Base-by-base conservation (phyloP, 139 green algal species). In the Chlorella sp. region DNA sequence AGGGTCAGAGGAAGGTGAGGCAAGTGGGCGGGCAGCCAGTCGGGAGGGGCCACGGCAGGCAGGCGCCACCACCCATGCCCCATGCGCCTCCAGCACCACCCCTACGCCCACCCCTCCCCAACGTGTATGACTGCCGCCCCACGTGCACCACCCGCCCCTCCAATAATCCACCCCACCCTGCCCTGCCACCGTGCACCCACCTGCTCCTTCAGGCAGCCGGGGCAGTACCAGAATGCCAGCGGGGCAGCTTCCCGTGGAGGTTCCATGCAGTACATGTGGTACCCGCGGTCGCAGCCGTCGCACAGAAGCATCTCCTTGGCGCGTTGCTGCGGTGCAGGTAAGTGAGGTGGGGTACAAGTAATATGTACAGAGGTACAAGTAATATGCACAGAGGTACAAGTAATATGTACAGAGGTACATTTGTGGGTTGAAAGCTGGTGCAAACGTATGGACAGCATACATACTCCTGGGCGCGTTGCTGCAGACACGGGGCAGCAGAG, bases 201-300 rank as follows among this genome's bases (percentile, higher is more conserved):
- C 69, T 89, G 85, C 48, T 84, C 32, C 3, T 26, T 16, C 39
- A 89, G 30, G 88, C 89, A 92, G 83, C 24, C 39, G 19, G 78
- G 66, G 78, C 89, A 88, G 81, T 89, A 92, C 89, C 89, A 92
- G n/a, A 26, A 40, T 21, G 81, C 93, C n/a, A 57, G 39, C 14
- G 93, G 93, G 34, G 94, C 88, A 4, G 15, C 57, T 0, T 36
- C 57, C 48, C 96, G 85, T 9, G 93, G 89, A 39, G 91, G 93
- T 30, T 76, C 83, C 37, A 95, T 86, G 93, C 93, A 95, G 83
- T 42, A 83, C 83, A 95, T 88, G 89, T 95, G 93, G 57, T 80
- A 95, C 24, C 93, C 93, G 2, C 36, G 64, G 80, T 96, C 88
- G 83, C 93, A 95, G 61, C 79, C 22, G 69, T 95, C 93, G 82